Base-by-base conservation (phyloP, 768 basidiomycete species). In the Tylopilus balloui region DNA sequence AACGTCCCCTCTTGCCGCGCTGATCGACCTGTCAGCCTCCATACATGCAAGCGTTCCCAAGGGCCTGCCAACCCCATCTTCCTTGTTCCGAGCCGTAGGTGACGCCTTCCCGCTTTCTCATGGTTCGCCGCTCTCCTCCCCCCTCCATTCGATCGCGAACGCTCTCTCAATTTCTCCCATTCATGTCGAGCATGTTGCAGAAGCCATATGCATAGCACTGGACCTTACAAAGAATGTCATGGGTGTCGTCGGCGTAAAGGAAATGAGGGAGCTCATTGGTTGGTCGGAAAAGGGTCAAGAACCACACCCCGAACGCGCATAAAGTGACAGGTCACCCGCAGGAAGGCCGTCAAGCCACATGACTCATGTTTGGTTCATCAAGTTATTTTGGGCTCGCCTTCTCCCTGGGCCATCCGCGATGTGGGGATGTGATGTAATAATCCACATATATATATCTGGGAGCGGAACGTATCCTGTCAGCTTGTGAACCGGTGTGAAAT, bases 101-200 rank as follows among this genome's bases (percentile, higher is more conserved):
- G 65, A 75, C 32, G 58, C 63, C 42, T 60, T 73, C 55, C 53
- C 66, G 43, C 59, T 63, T 47, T 64, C 66, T 52, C 44, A 50
- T 57, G 48, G 55, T 62, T 56, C 58, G 53, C 69, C 62, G 54
- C 55, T 68, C 48, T 68, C 71, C 20, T 80, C 79, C 20, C 62
- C 79, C 14, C 68, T 87, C 34, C 73, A 80, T 27, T 83, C 86
- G 3, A 69, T 93, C 29, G 88, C 91, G 7, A 87, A 87, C 52
- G 83, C 87, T 15, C 69, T 97, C 43, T 76, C 78, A n/a, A 84
- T 86, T 47, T 91, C 88, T 25, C 94, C 96, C 2, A 81, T 98
- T 36, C 95, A 98, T 61, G 92, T 97, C 19, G 96, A 99, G 59
- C 91, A 93, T 53, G 92, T 98, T 38, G 96, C 87, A 3, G 81